phyloP scores from a whole-genome alignment of 345 rosid species.

The Lepidium aucheri region DNA sequence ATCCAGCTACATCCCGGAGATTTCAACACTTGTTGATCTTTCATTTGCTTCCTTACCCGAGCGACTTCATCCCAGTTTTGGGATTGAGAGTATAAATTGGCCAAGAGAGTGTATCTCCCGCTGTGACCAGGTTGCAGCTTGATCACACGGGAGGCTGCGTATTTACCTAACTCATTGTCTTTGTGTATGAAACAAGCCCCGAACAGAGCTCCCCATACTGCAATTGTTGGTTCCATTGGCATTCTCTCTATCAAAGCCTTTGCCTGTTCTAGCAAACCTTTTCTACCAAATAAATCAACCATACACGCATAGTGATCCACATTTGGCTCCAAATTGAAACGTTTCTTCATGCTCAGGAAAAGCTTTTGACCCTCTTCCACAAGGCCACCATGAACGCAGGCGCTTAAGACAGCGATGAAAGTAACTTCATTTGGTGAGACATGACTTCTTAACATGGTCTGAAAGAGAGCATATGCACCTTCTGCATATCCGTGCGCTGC shows the following conservation, averaged over 20 bases:
- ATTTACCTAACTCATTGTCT: constrained; percentile 16
- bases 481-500: constrained; percentile 25
- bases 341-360: constrained; percentile 22
- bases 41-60: constrained; percentile 40
- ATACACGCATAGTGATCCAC: constrained; percentile 16
- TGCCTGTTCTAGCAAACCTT: constrained; percentile 27
- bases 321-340: constrained; percentile 7
- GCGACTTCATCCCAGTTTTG: constrained; percentile 51
- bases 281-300: constrained; percentile 31
- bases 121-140: constrained; percentile 42
- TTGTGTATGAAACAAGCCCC: constrained; percentile 12
- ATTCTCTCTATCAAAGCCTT: constrained; percentile 16
- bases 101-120: constrained; percentile 41
- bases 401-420: constrained; percentile 26
- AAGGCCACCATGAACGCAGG: constrained; percentile 33
- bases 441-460: constrained; percentile 9
- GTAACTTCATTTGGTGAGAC: constrained; percentile 29
- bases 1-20: constrained; percentile 54
- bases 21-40: constrained; percentile 37
- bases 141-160: constrained; percentile 46
- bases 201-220: constrained; percentile 26
- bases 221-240: constrained; percentile 27
- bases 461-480: constrained; percentile 19
- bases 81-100: constrained; percentile 44
- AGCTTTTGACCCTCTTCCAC: constrained; percentile 24